Percentiles rank a stretch among this genome's conserved stretches.
phyloP scores from a whole-genome alignment of 208 protist species.

The Leishmania turanica region DNA sequence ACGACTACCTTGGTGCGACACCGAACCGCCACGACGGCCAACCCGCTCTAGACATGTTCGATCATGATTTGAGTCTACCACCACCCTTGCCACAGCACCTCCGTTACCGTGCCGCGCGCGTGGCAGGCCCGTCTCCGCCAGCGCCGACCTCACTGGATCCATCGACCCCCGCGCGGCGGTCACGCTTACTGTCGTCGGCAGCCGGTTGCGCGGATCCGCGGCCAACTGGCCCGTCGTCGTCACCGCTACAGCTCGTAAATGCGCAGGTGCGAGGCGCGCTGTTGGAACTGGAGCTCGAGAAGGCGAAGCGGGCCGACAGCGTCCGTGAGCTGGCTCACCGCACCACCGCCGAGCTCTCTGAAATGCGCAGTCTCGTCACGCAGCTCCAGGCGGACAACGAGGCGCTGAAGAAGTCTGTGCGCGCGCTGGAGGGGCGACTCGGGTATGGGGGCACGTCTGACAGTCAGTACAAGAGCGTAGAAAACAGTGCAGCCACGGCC shows the following conservation, averaged over 20 bases:
- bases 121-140: conserved; percentile 4
- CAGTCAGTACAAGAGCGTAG: background rate
- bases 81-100: conserved; percentile 41
- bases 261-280: conserved; percentile 57
- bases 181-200: background rate
- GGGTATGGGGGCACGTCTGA: conserved; percentile 13
- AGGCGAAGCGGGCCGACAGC: conserved; percentile 55
- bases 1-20: conserved; percentile 27
- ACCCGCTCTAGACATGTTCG: conserved; percentile 13
- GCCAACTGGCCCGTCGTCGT: background rate
- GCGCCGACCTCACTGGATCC: background rate
- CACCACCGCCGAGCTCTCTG: conserved; percentile 43
- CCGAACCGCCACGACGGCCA: background rate
- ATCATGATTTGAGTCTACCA: conserved; percentile 29
- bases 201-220: background rate
- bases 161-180: background rate
- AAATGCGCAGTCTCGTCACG: conserved; percentile 53
- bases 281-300: conserved; percentile 77
- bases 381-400: conserved; percentile 70
- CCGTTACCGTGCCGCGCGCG: conserved; percentile 21
- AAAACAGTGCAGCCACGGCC: background rate
- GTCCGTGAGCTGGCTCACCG: conserved; percentile 54
- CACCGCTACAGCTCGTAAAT: conserved; percentile 39
- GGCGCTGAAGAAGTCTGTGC: conserved; percentile 52
- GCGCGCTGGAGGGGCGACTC: conserved; percentile 49